These are phyloP conservation scores for Mucor sp. DNA, from an alignment of 371 early-diverging fungal genomes.

Conservation along the genomic window DNA sequence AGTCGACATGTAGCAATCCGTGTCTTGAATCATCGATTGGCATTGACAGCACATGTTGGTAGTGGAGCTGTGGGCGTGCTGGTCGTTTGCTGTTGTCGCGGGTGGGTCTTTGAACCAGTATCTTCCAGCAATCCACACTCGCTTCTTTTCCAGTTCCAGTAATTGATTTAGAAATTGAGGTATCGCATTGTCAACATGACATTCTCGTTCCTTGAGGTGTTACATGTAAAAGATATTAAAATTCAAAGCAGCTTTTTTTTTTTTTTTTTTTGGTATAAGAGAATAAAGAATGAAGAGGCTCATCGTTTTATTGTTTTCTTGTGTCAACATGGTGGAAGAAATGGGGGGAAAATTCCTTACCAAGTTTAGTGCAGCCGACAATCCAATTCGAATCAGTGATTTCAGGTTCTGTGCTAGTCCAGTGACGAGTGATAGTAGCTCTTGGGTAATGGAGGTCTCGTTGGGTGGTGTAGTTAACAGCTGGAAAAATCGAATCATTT, in stretches of 20 bases:
- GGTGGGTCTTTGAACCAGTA: constrained; percentile 45
- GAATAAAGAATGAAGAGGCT: not conserved
- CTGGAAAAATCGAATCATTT: constrained; percentile 35
- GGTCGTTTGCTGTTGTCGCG: not conserved
- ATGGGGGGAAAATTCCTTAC: constrained; percentile 44
- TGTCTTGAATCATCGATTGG: constrained; percentile 4
- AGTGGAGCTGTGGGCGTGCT: not conserved
- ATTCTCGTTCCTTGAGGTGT: constrained; percentile 31
- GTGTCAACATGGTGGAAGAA: not conserved
- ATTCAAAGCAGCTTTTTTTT: not conserved
- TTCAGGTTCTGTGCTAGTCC: constrained; percentile 56
- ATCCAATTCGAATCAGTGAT: constrained; percentile 75
- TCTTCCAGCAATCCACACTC: constrained; percentile 48
- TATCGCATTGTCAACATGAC: constrained; percentile 42
- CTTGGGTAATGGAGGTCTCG: constrained; percentile 77
- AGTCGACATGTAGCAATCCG: constrained; percentile 5
- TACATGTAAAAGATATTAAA: not conserved
- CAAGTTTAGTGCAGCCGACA: constrained; percentile 83
- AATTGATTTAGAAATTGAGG: constrained; percentile 57
- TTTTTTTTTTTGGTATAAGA: too few species aligned
- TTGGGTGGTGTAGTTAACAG: constrained; percentile 59
- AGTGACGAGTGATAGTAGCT: constrained; percentile 86
- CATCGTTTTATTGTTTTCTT: not conserved
- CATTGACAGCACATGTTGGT: constrained; percentile 10
- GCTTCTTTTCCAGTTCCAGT: constrained; percentile 58